Percentiles rank a stretch among this genome's conserved stretches.
Conservation (phyloP, 2,329 filamentous ascomycete species). For the Fusarium tjaetaba region DNA sequence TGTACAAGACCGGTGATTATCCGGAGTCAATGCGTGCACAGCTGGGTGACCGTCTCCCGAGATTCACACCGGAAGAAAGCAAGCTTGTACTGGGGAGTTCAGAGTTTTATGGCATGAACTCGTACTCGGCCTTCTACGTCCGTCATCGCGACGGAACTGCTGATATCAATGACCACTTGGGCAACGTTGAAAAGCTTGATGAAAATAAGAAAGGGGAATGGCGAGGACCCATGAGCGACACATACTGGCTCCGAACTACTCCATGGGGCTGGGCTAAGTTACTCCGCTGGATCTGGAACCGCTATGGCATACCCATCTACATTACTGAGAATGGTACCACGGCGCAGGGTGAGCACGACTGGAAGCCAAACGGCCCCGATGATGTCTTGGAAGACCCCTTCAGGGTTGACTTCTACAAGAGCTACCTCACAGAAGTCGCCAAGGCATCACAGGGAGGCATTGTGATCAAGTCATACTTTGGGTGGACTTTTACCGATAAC, state of each 20-base stretch:
- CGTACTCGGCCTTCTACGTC: slow-evolving; percentile 54
- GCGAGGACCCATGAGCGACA: slow-evolving; percentile 51
- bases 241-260: slow-evolving; percentile 52
- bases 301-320: slow-evolving; percentile 54
- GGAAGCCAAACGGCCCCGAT: slow-evolving; percentile 42
- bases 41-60: slow-evolving; percentile 50
- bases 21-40: slow-evolving; percentile 53
- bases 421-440: slow-evolving; percentile 51
- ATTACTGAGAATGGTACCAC: slow-evolving; percentile 57
- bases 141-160: slow-evolving; percentile 48
- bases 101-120: slow-evolving; percentile 56
- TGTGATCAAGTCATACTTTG: slow-evolving; percentile 53
- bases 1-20: slow-evolving; percentile 52
- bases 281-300: slow-evolving; percentile 53
- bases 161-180: slow-evolving; percentile 53
- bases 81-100: slow-evolving; percentile 51
- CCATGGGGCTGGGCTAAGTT: slow-evolving; percentile 52
- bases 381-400: slow-evolving; percentile 52
- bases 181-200: slow-evolving; percentile 51
- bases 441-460: slow-evolving; percentile 51
- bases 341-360: slow-evolving; percentile 51
- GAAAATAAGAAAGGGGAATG: slow-evolving; percentile 47
- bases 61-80: slow-evolving; percentile 52
- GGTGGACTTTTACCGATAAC: slow-evolving; percentile 55
- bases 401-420: slow-evolving; percentile 51